Percentiles rank a stretch among this genome's conserved stretches.
Evolutionary conservation across 1,284 basidiomycete species (phyloP).

Genomic region (Peniophora sp.): DNA sequence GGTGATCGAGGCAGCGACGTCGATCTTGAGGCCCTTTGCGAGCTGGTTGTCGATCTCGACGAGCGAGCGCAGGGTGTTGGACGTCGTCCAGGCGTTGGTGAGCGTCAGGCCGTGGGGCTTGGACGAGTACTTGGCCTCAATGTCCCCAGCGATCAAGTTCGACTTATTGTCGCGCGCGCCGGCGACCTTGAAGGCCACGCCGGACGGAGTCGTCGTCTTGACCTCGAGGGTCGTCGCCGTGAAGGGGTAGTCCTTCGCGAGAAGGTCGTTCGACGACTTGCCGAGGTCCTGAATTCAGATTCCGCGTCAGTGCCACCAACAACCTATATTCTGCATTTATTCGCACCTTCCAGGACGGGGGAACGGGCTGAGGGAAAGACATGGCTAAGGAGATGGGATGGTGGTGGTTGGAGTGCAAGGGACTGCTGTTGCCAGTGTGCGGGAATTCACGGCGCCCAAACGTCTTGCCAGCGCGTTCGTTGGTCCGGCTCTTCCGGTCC

Average conservation of each 20-base stretch:
- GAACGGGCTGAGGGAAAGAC: conserved; percentile 84
- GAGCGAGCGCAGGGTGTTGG: conserved; percentile 86
- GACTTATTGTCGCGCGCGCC: conserved; percentile 73
- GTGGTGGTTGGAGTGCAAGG: conserved; percentile 14
- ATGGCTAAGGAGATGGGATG: conserved; percentile 31
- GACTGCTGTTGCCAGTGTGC: conserved; percentile 6
- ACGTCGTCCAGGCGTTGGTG: conserved; percentile 93
- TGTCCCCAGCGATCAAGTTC: conserved; percentile 70
- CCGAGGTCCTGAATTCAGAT: conserved; percentile 72
- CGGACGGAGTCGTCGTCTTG: conserved; percentile 92
- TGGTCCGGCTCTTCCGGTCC: conserved; percentile 3
- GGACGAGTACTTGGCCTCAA: conserved; percentile 89
- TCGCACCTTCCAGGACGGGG: conserved; percentile 86
- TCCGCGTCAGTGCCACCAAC: background rate
- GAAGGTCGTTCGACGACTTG: conserved; percentile 94
- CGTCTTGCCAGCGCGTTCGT: no score
- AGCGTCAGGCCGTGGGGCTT: conserved; percentile 84
- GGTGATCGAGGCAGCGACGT: conserved; percentile 78
- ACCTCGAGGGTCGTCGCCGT: conserved; percentile 76
- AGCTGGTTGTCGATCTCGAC: conserved; percentile 98
- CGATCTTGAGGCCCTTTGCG: conserved; percentile 96
- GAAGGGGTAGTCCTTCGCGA: conserved; percentile 92
- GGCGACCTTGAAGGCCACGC: conserved; percentile 83
- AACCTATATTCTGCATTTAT: background rate
- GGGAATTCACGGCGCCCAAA: background rate